phyloP scores from a whole-genome alignment of 2,329 filamentous ascomycete species.

The Ophiostoma populinum region DNA sequence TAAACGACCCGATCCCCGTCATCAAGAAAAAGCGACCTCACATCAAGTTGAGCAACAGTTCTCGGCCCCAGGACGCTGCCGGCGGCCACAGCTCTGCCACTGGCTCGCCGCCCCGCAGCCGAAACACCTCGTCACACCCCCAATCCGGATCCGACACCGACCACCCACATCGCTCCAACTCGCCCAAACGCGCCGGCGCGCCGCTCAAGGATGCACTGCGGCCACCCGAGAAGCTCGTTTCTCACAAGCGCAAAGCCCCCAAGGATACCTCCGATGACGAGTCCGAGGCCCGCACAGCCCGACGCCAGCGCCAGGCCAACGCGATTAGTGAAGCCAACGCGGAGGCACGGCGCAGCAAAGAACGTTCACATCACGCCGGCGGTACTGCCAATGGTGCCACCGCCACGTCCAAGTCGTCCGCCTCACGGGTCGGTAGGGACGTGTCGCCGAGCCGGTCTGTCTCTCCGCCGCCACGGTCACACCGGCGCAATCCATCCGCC shows the following conservation, averaged over 20 bases:
- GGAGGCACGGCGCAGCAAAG: slow-evolving; percentile 1
- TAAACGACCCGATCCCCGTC: slow-evolving; percentile 18
- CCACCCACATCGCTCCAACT: slow-evolving; percentile 22
- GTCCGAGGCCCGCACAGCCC: slow-evolving; percentile 32
- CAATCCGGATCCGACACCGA: slow-evolving; percentile 40
- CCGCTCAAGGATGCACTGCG: slow-evolving; percentile 26
- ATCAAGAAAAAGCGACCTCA: slow-evolving; percentile 34
- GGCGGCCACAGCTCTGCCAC: slow-evolving; percentile 42
- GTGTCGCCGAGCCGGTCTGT: slow-evolving; percentile 29
- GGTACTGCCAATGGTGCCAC: slow-evolving; percentile 7
- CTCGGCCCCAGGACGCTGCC: slow-evolving; percentile 30
- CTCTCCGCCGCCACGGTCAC: slow-evolving; percentile 40
- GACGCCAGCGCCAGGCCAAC: slow-evolving; percentile 34
- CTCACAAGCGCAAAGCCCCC: slow-evolving; percentile 35
- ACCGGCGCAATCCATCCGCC: slow-evolving; percentile 47
- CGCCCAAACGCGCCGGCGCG: slow-evolving; percentile 22
- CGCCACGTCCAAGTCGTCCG: slow-evolving; percentile 15
- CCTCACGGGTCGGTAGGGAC: slow-evolving; percentile 19
- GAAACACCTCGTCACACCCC: slow-evolving; percentile 22
- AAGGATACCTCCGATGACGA: slow-evolving; percentile 42
- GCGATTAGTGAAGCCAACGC: slow-evolving; percentile 19
- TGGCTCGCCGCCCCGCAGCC: slow-evolving; percentile 30
- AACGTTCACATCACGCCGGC: slow-evolving; percentile 9
- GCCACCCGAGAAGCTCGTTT: slow-evolving; percentile 27
- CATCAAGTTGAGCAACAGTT: slow-evolving; percentile 17